Evolutionary conservation across 345 rosid genomes (phyloP), one percentile per base, ranked within the genome.

Genomic region (Limnanthes douglasii): DNA sequence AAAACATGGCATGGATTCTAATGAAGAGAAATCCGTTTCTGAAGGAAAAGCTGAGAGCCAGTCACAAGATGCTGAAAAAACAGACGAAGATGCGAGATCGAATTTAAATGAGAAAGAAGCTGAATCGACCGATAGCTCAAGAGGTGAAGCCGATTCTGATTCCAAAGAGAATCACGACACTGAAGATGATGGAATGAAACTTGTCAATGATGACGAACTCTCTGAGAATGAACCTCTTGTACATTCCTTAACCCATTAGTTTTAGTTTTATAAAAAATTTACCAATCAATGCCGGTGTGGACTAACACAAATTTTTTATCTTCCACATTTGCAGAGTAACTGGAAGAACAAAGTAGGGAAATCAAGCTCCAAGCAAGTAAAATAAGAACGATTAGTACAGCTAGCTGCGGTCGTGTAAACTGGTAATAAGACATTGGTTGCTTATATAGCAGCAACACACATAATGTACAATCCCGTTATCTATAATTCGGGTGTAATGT

Each of bases 221-320:
- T 74, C 94, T 1, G 98, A 90, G 24, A 76, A 80, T 46, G 98
- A 84, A 68, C 86, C 95, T 42, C 94, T 90, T 50, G 98, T 90
- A 88, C 54, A 8, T 49, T 25, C 48, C 31, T 40, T 39, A 20
- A 17, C 9, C 56, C 9, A 43, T 41, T 39, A 13, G 48, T 11
- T 45, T 39, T 45, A 23, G 21, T 29, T 15, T 21, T 21, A 26
- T 12, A 11, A 18, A 15, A 11, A 37, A 10, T 10, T n/a, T n/a
- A n/a, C n/a, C n/a, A n/a, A n/a, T n/a, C n/a, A n/a, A n/a, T n/a
- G n/a, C n/a, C n/a, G n/a, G n/a, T n/a, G n/a, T n/a, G 20, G 34
- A 42, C 46, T 41, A 40, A 29, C 39, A 36, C 37, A 5, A 32
- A 9, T 47, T 18, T 5, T 21, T 35, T n/a, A 24, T 3, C 37